A percentile compares a stretch with the other conserved stretches of the same genome.
Conservation (phyloP, 2,329 filamentous ascomycete species). For the Colletotrichum cordylinicola region DNA sequence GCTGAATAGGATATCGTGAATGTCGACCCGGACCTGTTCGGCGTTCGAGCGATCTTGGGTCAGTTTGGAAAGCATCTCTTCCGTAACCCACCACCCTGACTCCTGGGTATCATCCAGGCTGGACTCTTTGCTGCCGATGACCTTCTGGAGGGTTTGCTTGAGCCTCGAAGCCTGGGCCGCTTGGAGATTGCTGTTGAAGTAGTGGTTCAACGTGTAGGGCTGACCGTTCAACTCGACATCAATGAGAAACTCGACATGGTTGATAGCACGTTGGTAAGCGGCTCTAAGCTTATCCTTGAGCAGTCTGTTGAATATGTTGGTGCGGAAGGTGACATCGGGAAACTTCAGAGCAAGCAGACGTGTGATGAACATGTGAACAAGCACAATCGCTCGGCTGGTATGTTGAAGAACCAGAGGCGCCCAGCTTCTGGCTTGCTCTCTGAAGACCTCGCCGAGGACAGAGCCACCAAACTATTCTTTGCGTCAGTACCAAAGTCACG, state of each 20-base stretch:
- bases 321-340: conserved; percentile 44
- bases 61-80: conserved; percentile 22
- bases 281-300: conserved; percentile 50
- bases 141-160: not conserved
- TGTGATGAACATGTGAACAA: conserved; percentile 59
- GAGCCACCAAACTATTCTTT: conserved; percentile 37
- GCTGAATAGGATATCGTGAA: conserved; percentile 64
- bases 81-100: not conserved
- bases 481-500: not conserved
- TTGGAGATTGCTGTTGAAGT: conserved; percentile 50
- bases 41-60: conserved; percentile 6
- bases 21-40: conserved; percentile 46
- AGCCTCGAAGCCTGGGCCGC: conserved; percentile 24
- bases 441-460: conserved; percentile 52
- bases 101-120: not conserved
- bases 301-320: conserved; percentile 44
- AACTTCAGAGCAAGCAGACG: conserved; percentile 47
- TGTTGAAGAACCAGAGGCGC: conserved; percentile 50
- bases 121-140: not conserved
- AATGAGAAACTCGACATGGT: conserved; percentile 57
- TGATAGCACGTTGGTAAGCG: conserved; percentile 52
- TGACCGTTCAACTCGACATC: conserved; percentile 51
- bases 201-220: conserved; percentile 57
- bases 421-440: conserved; percentile 62
- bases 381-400: conserved; percentile 53